Conservation (phyloP, 371 early-diverging fungal species). For the Mucor lusitanicus region DNA sequence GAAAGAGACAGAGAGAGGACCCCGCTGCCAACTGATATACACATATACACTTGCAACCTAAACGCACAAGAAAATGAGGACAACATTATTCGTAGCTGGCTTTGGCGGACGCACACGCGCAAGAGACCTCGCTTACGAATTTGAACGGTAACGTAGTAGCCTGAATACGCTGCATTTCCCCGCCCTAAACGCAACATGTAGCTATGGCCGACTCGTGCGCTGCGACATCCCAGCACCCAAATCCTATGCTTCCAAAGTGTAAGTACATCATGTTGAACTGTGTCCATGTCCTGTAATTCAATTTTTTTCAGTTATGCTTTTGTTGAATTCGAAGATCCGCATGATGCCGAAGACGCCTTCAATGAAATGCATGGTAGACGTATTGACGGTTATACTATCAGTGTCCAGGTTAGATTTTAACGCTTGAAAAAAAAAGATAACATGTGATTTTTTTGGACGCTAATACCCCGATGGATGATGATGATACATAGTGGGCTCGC, state of each 20-base stretch:
- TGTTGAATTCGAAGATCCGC: constrained; percentile 89
- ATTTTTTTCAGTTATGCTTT: constrained; percentile 73
- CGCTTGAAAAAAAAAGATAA: not conserved
- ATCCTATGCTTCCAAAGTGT: constrained; percentile 66
- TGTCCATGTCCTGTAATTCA: not conserved
- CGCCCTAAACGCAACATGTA: constrained; percentile 21
- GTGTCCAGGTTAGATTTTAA: constrained; percentile 70
- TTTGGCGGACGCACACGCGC: constrained; percentile 72
- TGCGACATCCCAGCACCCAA: constrained; percentile 85
- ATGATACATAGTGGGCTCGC: constrained; percentile 14
- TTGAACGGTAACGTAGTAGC: constrained; percentile 65
- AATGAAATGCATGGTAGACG: constrained; percentile 86
- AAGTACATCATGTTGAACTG: constrained; percentile 9
- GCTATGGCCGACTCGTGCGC: constrained; percentile 80
- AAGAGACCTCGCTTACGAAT: constrained; percentile 81
- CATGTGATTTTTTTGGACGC: constrained; percentile 7
- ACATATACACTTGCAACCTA: not conserved
- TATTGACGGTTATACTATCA: constrained; percentile 76
- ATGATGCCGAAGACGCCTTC: constrained; percentile 89
- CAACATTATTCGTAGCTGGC: constrained; percentile 77
- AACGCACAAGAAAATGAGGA: constrained; percentile 25
- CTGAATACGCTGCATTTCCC: not conserved
- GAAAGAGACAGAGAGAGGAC: not conserved
- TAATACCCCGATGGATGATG: not conserved
- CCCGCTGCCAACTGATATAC: not conserved